Evolutionary conservation across 2,329 filamentous ascomycete species (phyloP), one percentile per base, ranked within the genome.

Genomic region (Epichloe gansuensis): DNA sequence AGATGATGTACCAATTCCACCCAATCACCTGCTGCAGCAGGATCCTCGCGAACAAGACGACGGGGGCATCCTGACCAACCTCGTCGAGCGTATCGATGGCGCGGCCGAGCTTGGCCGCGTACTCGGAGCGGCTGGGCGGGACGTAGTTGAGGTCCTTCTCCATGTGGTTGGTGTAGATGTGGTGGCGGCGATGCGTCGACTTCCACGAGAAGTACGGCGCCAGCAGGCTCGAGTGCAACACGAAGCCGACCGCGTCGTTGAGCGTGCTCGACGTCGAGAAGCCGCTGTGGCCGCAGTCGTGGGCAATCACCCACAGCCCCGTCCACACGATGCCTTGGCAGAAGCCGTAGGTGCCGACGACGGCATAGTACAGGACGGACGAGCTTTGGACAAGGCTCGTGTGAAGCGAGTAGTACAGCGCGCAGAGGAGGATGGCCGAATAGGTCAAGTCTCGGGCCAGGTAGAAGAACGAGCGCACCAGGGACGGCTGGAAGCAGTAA

Each of bases 201-300:
- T 84, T 81, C 84, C 84, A 87, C 47, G 78, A 81, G 70, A 85
- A 86, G 69, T 82, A 88, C 3, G 84, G 84, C 2, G 84, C 82
- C 55, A 84, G 65, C 40, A 87, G 72, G 54, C 75, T 71, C 6
- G 79, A 84, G 72, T 87, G 84, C n/a, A 81, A 66, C 47, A 76
- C 63, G 71, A 81, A 84, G 54, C 84, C 84, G 52, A 81, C 70
- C 15, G 74, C 63, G 60, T 84, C 75, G 64, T 86, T 86, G 56
- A 85, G 62, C 35, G 58, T 63, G 47, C 68, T 68, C 64, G 77
- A 72, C 23, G 68, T 64, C n/a, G 79, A 83, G 64, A 87, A 83
- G 47, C 82, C 81, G 17, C 79, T 78, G 64, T 87, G 84, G 49
- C 84, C 84, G 64, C 79, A 83, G 65, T 87, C 84, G 63, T 87